Evolutionary conservation across 176 grass and related monocot genomes (phyloP).

Genomic region (Rhynchospora breviuscula): DNA sequence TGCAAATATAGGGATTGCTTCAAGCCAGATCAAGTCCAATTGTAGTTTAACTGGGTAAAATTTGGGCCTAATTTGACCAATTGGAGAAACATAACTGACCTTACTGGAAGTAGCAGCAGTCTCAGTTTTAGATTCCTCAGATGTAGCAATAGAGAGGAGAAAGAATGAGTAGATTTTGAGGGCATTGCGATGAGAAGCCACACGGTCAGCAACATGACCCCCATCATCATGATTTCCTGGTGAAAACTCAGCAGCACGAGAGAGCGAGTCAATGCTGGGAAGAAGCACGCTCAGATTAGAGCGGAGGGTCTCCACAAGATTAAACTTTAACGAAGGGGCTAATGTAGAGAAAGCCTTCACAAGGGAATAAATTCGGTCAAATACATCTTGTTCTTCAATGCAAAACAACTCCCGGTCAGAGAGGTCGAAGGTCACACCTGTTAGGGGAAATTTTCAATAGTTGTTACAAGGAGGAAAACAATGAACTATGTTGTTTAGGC

Average conservation of each 20-base stretch:
- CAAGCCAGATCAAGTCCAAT: background rate
- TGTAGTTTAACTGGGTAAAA: background rate
- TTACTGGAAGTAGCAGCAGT: conserved; percentile 24
- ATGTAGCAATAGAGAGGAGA: conserved; percentile 57
- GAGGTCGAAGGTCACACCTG: conserved; percentile 80
- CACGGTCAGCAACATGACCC: conserved; percentile 38
- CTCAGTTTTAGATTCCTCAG: conserved; percentile 39
- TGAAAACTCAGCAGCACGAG: conserved; percentile 43
- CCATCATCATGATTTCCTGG: conserved; percentile 32
- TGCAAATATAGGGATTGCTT: background rate
- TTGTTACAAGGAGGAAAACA: background rate
- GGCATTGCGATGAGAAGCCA: conserved; percentile 71
- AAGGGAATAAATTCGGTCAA: conserved; percentile 74
- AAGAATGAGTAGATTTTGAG: conserved; percentile 93
- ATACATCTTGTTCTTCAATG: conserved; percentile 90
- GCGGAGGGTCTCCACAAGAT: conserved; percentile 85
- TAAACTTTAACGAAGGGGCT: conserved; percentile 70
- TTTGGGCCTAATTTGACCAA: background rate
- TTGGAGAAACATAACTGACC: conserved; percentile 16
- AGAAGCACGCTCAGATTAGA: conserved; percentile 94
- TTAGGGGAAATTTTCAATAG: conserved; percentile 14
- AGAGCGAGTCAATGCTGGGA: conserved; percentile 78
- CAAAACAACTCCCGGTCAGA: conserved; percentile 92
- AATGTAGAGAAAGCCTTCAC: conserved; percentile 58
- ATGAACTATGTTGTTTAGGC: background rate